Conservation (phyloP, 2,329 filamentous ascomycete genomes). For the Emericellopsis atlantica region DNA sequence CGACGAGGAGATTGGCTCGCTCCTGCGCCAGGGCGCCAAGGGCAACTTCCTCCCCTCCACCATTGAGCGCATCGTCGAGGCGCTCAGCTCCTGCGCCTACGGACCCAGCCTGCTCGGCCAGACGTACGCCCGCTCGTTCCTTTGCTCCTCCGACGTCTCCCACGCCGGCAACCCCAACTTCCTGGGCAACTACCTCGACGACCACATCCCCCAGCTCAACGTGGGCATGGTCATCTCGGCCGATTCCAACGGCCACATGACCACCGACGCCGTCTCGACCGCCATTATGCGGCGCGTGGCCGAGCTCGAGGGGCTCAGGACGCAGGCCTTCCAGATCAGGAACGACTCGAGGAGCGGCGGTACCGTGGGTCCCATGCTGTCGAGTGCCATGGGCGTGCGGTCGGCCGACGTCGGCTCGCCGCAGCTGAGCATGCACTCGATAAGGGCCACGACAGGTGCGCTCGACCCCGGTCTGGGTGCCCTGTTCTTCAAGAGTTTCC, state of each 20-base stretch:
- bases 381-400: slow-evolving; percentile 65
- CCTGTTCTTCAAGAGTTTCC: slow-evolving; percentile 78
- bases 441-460: slow-evolving; percentile 76
- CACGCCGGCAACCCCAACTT: slow-evolving; percentile 97
- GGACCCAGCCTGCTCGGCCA: slow-evolving; percentile 57
- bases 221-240: slow-evolving; percentile 69
- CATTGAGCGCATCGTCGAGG: slow-evolving; percentile 71
- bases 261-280: slow-evolving; percentile 77
- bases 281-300: slow-evolving; percentile 70
- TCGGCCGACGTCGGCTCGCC: slow-evolving; percentile 82
- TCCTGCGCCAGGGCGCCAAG: slow-evolving; percentile 78
- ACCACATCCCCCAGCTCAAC: slow-evolving; percentile 81
- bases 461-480: slow-evolving; percentile 82
- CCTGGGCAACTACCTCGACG: slow-evolving; percentile 65
- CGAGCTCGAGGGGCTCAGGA: slow-evolving; percentile 53
- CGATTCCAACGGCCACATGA: slow-evolving; percentile 92
- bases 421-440: slow-evolving; percentile 88
- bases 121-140: slow-evolving; percentile 84
- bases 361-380: slow-evolving; percentile 89
- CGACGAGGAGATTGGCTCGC: slow-evolving; percentile 89
- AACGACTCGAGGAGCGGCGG: slow-evolving; percentile 85
- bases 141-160: slow-evolving; percentile 84
- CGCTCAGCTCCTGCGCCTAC: slow-evolving; percentile 37
- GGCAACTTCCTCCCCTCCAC: slow-evolving; percentile 78
- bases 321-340: slow-evolving; percentile 89